phyloP scores from a whole-genome alignment of 2,329 filamentous ascomycete genomes.

The Exutisphaerella laricina region DNA sequence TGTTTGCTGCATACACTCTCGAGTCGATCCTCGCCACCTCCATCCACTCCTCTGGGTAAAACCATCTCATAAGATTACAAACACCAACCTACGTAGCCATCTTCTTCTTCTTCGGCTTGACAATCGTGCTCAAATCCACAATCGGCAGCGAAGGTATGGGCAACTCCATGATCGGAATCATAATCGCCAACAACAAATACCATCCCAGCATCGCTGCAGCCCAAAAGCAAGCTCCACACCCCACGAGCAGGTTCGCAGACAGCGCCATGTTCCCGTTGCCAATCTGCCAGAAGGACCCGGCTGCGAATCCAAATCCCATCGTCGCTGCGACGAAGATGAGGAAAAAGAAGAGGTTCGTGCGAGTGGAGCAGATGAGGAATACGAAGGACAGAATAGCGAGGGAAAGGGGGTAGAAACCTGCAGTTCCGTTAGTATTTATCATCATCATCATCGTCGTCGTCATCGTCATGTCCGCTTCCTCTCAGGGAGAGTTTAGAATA shows the following conservation, averaged over 20 bases:
- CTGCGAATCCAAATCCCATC: constrained; percentile 18
- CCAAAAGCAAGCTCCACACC: constrained; percentile 17
- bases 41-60: too few species aligned
- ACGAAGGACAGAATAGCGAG: constrained; percentile 27
- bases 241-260: constrained; percentile 12
- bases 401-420: constrained; percentile 19
- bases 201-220: constrained; percentile 19
- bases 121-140: constrained; percentile 15
- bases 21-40: too few species aligned
- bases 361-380: constrained; percentile 20
- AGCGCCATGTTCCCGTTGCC: constrained; percentile 12
- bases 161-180: constrained; percentile 21
- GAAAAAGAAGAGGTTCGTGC: constrained; percentile 21
- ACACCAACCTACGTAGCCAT: background rate
- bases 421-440: background rate
- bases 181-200: constrained; percentile 18
- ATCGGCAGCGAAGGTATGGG: constrained; percentile 17
- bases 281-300: constrained; percentile 13
- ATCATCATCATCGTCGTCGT: background rate
- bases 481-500: too few species aligned
- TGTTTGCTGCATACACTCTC: too few species aligned
- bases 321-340: constrained; percentile 24
- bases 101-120: constrained; percentile 15
- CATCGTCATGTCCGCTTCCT: too few species aligned
- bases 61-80: too few species aligned